A percentile compares a stretch with the other conserved stretches of the same genome.
phyloP scores from a whole-genome alignment of 805 yeast species.

The Ogataea dorogensis region DNA sequence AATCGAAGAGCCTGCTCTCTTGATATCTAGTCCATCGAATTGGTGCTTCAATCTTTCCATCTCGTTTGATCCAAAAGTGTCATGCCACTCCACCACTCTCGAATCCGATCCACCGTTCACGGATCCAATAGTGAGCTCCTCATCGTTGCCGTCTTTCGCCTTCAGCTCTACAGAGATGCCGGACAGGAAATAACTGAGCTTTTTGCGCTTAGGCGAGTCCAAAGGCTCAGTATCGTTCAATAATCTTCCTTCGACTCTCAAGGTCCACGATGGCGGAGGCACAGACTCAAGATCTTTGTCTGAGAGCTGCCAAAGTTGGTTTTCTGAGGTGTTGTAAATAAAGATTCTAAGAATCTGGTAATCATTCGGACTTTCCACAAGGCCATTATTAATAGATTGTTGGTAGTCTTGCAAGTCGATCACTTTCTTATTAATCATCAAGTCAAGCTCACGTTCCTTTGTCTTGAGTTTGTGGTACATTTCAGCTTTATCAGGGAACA shows the following conservation, averaged over 20 bases:
- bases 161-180: conserved; percentile 79
- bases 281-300: conserved; percentile 18
- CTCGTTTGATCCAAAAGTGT: conserved; percentile 42
- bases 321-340: conserved; percentile 75
- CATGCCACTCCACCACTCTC: conserved; percentile 86
- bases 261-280: conserved; percentile 64
- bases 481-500: conserved; percentile 51
- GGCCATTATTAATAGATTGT: conserved; percentile 45
- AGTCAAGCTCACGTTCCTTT: conserved; percentile 81
- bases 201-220: conserved; percentile 49
- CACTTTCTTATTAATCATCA: conserved; percentile 77
- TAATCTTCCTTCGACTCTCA: conserved; percentile 84
- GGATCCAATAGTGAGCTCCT: conserved; percentile 22
- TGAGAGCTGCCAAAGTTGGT: conserved; percentile 81
- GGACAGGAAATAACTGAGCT: conserved; percentile 77
- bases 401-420: conserved; percentile 76
- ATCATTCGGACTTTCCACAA: conserved; percentile 40
- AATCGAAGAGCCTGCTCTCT: conserved; percentile 61
- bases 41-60: conserved; percentile 37
- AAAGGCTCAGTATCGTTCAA: conserved; percentile 47
- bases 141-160: conserved; percentile 29
- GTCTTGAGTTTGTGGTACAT: conserved; percentile 68
- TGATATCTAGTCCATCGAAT: conserved; percentile 89
- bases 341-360: conserved; percentile 73
- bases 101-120: conserved; percentile 34